These are phyloP conservation scores for Priceomyces fermenticarens DNA, from an alignment of 805 yeast species.

Conservation along the genomic window DNA sequence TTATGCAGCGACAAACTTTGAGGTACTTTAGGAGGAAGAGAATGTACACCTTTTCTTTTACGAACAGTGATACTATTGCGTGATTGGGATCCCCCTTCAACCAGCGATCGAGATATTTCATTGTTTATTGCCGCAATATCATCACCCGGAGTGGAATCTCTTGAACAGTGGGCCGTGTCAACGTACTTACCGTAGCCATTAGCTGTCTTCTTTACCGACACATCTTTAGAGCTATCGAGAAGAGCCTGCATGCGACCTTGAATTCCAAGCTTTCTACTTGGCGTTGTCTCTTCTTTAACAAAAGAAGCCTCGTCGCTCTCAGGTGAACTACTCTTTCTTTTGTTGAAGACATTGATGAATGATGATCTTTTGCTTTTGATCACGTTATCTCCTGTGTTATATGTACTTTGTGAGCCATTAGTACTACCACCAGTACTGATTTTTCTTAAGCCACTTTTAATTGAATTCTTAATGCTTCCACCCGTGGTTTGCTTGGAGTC, in stretches of 20 bases:
- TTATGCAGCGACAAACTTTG: slow-evolving; percentile 20
- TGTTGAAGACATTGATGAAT: slow-evolving; percentile 26
- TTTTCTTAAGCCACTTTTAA: slow-evolving; percentile 32
- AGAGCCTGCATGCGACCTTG: slow-evolving; percentile 55
- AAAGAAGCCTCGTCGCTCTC: slow-evolving; percentile 1
- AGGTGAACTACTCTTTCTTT: slow-evolving; percentile 11
- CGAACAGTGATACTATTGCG: neutral
- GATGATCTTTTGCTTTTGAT: slow-evolving; percentile 19
- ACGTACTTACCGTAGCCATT: slow-evolving; percentile 80
- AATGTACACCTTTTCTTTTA: neutral
- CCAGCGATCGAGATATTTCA: slow-evolving; percentile 4
- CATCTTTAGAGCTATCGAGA: slow-evolving; percentile 39
- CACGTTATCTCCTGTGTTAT: neutral
- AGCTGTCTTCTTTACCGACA: slow-evolving; percentile 60
- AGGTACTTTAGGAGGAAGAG: slow-evolving; percentile 37
- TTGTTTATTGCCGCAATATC: slow-evolving; percentile 32
- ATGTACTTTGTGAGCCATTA: neutral
- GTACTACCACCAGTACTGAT: slow-evolving; percentile 38
- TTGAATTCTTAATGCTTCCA: slow-evolving; percentile 32
- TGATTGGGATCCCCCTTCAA: slow-evolving; percentile 1
- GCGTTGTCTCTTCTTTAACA: neutral
- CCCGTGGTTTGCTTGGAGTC: slow-evolving; percentile 34
- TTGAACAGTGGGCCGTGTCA: slow-evolving; percentile 18
- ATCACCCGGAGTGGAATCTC: slow-evolving; percentile 23
- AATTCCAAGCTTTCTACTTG: slow-evolving; percentile 33